Base-by-base conservation (phyloP, 495 filamentous ascomycete species). In the Neurospora intermedia region DNA sequence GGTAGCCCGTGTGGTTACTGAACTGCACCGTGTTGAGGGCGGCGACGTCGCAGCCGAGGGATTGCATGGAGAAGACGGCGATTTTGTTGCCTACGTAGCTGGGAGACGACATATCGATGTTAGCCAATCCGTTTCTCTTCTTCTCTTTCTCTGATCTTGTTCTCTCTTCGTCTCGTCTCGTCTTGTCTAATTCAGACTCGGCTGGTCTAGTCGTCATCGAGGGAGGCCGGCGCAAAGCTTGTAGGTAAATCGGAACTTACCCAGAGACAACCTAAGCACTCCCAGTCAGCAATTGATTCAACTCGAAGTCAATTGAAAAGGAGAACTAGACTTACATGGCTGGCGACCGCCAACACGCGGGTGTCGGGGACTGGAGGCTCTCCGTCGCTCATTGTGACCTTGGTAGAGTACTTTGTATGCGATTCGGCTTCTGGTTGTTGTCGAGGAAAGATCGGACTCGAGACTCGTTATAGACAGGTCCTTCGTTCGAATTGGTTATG, bases 31-130 rank as follows among this genome's bases (percentile, higher is more conserved):
- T 98, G 79, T 99, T 97, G 75, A 99, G 84, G 10, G 93, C 91
- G 11, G 94, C 90, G 4, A 97, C 94, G 76, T 99, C 96, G 79
- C 94, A 97, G 48, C 96, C 96, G 73, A 98, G 84, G 2, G 91
- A 89, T 81, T 98, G 95, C 87, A 99, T 90, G 78, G 93, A 92
- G 74, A 97, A 95, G 1, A 91, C 91, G 46, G 94, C 94, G 85
- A 98, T 97, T 77, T 93, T 94, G 78, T 99, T 99, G 43, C 96
- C 96, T 78, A 99, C 96, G 88, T 97, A 93, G 76, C 96, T 99
- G 20, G 71, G 7, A 20, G 59, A 69, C 20, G 45, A 31, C 1
- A 31, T 8, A 7, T 5, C 4, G 35, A 38, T 38, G 20, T 54
- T 54, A 54, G 46, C 46, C 10, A 11, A 13, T 23, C 20, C 6